A percentile compares a stretch with the other conserved stretches of the same genome.
These are phyloP conservation scores for Hanseniaspora singularis DNA, from an alignment of 805 yeast species.

Conservation along the genomic window DNA sequence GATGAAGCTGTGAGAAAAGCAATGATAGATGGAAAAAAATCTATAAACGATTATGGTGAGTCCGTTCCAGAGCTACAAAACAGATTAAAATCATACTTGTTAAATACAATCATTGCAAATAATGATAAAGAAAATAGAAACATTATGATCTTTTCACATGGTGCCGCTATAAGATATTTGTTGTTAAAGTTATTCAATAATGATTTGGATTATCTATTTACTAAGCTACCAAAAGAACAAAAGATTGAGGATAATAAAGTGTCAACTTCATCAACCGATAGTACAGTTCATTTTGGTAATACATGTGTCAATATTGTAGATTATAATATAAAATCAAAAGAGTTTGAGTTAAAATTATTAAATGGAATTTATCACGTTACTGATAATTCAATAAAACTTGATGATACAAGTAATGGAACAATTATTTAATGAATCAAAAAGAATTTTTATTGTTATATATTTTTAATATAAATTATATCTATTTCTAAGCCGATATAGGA, in stretches of 20 bases:
- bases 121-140: slow-evolving; percentile 32
- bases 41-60: slow-evolving; percentile 60
- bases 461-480: too few relatives aligned
- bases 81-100: slow-evolving; percentile 41
- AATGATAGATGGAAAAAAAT: slow-evolving; percentile 40
- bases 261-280: slow-evolving; percentile 26
- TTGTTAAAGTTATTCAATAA: slow-evolving; percentile 39
- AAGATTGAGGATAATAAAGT: background rate
- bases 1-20: slow-evolving; percentile 47
- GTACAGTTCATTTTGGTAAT: slow-evolving; percentile 51
- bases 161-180: slow-evolving; percentile 59
- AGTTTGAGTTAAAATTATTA: slow-evolving; percentile 26
- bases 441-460: too few relatives aligned
- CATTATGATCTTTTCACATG: slow-evolving; percentile 60
- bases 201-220: slow-evolving; percentile 18
- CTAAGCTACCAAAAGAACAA: slow-evolving; percentile 16
- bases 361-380: slow-evolving; percentile 11
- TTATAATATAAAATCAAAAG: slow-evolving; percentile 31
- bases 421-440: background rate
- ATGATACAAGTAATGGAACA: slow-evolving; percentile 13
- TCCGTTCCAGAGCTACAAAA: slow-evolving; percentile 33
- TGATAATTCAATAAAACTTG: slow-evolving; percentile 9
- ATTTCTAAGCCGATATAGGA: too few relatives aligned
- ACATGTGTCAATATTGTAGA: slow-evolving; percentile 64
- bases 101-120: slow-evolving; percentile 32